Base-by-base conservation (phyloP, 2,329 filamentous ascomycete species). In the Colletotrichum sp. region DNA sequence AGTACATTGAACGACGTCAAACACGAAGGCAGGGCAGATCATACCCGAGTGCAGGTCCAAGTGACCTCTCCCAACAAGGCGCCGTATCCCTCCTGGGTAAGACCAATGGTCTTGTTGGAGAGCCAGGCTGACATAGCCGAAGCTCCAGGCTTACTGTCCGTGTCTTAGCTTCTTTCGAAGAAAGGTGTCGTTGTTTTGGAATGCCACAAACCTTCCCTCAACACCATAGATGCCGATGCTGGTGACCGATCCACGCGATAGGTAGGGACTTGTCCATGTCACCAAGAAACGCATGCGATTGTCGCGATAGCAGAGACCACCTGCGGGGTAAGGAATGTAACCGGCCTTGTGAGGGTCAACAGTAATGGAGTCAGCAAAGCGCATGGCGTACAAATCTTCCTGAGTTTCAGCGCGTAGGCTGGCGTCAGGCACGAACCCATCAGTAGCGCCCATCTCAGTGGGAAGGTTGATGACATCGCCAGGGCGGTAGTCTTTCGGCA, bases 291-390 rank as follows among this genome's bases (percentile, higher is more conserved):
- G 80, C 84, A 88, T 87, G 1, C 87, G 78, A 1, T 82, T 86
- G 61, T 88, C 87, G 1, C 83, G 81, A 66, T 88, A 88, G 7
- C 83, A 84, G n/a, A 88, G 73, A 2, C 83, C 84, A 6, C 87
- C 87, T 0, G 86, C 86, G 0, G 87, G 87, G 71, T 89, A 88
- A 0, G 85, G 85, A 30, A 88, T 86, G 57, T 89, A 88, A 0
- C 86, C 87, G 3, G 85, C 82, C 72, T 88, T 89, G 74, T 89
- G 86, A 0, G 87, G 87, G 72, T 89, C 87, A 8, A 89, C 84
- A 0, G 87, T 89, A 36, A 88, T 85, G 0, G 85, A 87, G 78
- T 88, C 87, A 3, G 85, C 84, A 13, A 84, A 78, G 18, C 82
- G 80, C 74, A 88, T 78, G 2, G 84, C 84, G 43, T 81, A 82